Evolutionary conservation across 257 asterid species (phyloP).

Genomic region (Linaria vulgaris): DNA sequence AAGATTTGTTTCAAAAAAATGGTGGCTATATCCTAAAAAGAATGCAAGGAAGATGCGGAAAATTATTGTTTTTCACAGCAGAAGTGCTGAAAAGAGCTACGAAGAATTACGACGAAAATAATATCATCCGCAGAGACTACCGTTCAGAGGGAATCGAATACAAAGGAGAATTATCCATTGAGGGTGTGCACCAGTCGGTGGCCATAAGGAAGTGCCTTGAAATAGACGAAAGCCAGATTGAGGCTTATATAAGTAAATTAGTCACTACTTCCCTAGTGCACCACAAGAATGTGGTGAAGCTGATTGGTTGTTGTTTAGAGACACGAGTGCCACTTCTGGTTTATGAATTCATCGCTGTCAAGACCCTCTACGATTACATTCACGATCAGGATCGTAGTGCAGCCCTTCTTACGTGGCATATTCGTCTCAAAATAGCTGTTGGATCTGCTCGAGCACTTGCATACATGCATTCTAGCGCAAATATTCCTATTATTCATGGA

Average conservation of each 20-base stretch:
- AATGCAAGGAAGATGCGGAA: slow-evolving; percentile 1
- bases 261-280: slow-evolving; percentile 29
- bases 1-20: slow-evolving; percentile 41
- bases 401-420: slow-evolving; percentile 28
- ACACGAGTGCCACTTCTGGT: slow-evolving; percentile 32
- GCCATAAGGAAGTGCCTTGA: slow-evolving; percentile 29
- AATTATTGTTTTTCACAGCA: slow-evolving; percentile 15
- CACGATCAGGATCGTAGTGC: slow-evolving; percentile 7
- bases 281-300: slow-evolving; percentile 34
- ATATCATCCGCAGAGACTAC: slow-evolving; percentile 33
- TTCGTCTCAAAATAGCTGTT: slow-evolving; percentile 23
- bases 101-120: slow-evolving; percentile 27
- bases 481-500: slow-evolving; percentile 4
- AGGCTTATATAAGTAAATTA: slow-evolving; percentile 27
- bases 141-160: slow-evolving; percentile 27
- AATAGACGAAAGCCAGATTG: slow-evolving; percentile 16
- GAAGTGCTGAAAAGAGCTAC: slow-evolving; percentile 32
- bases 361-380: slow-evolving; percentile 26
- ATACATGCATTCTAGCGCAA: slow-evolving; percentile 20
- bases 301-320: slow-evolving; percentile 36
- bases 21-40: slow-evolving; percentile 30
- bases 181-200: slow-evolving; percentile 17
- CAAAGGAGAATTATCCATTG: slow-evolving; percentile 31
- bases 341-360: slow-evolving; percentile 29
- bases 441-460: slow-evolving; percentile 28